Percentiles rank a stretch among this genome's conserved stretches.
These are phyloP conservation scores for Nicotiana knightiana DNA, from an alignment of 257 asterid genomes.

Conservation along the genomic window DNA sequence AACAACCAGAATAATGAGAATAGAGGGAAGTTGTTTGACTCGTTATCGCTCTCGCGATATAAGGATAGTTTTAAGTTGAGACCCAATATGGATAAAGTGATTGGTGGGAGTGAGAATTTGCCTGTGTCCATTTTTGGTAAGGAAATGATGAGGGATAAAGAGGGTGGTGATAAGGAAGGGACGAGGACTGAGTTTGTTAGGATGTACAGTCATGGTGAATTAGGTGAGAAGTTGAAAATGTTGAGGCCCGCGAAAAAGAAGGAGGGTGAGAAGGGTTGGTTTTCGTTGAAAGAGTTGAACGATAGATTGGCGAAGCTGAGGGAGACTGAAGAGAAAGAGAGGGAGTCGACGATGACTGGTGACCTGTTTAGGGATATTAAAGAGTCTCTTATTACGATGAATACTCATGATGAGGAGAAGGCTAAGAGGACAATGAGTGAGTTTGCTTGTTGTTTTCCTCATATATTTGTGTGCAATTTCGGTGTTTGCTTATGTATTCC, in stretches of 20 bases:
- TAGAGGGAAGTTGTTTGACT: neutral
- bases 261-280: constrained; percentile 47
- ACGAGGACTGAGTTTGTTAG: constrained; percentile 13
- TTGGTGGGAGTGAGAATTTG: constrained; percentile 6
- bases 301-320: constrained; percentile 48
- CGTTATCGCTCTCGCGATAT: neutral
- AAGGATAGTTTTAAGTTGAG: neutral
- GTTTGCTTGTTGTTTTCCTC: neutral
- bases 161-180: neutral
- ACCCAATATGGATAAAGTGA: neutral
- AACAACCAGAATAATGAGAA: neutral
- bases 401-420: neutral
- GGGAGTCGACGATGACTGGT: neutral
- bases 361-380: neutral
- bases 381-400: neutral
- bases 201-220: constrained; percentile 21
- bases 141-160: constrained; percentile 13
- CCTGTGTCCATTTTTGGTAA: constrained; percentile 4
- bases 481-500: neutral
- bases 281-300: constrained; percentile 63
- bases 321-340: constrained; percentile 30
- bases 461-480: neutral
- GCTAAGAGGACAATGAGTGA: constrained; percentile 10
- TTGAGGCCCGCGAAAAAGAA: constrained; percentile 51
- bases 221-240: constrained; percentile 53